A percentile compares a stretch with the other conserved stretches of the same genome.
These are phyloP conservation scores for Lineolata rhizophorae DNA, from an alignment of 495 filamentous ascomycete species.

Conservation along the genomic window DNA sequence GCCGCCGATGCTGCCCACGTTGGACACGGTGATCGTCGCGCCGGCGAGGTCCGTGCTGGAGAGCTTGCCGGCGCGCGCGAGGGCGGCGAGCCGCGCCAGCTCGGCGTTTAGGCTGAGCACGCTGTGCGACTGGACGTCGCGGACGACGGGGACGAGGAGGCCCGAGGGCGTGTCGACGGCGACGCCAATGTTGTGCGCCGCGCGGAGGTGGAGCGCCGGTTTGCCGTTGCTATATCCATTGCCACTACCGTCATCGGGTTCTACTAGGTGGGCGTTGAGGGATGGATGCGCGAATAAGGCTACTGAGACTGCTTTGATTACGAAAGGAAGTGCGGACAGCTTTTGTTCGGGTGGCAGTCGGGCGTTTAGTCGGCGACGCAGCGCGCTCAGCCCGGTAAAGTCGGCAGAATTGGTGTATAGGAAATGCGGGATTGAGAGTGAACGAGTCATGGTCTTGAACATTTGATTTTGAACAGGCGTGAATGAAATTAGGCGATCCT, in stretches of 20 bases:
- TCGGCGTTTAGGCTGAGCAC: constrained; percentile 60
- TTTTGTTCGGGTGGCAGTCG: constrained; percentile 20
- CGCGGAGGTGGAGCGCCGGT: constrained; percentile 47
- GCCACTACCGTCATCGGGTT: constrained; percentile 20
- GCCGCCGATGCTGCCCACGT: constrained; percentile 92
- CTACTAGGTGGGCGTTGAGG: constrained; percentile 68
- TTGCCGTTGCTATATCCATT: no score
- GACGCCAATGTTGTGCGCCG: constrained; percentile 83
- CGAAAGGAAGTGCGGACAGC: constrained; percentile 78
- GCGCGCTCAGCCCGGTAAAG: constrained; percentile 42
- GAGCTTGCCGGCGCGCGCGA: constrained; percentile 54
- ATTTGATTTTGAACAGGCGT: constrained; percentile 71
- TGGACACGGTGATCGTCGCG: constrained; percentile 87
- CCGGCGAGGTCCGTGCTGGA: constrained; percentile 54
- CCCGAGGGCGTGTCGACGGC: constrained; percentile 88
- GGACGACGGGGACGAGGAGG: constrained; percentile 86
- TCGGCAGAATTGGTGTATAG: constrained; percentile 75
- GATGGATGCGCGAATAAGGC: constrained; percentile 61
- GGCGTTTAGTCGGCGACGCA: constrained; percentile 46
- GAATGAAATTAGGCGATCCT: constrained; percentile 42
- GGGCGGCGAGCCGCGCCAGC: constrained; percentile 44
- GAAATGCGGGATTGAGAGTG: constrained; percentile 79
- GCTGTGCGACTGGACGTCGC: constrained; percentile 51
- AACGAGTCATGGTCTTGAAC: constrained; percentile 97
- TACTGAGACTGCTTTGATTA: constrained; percentile 83